Evolutionary conservation across 2,329 filamentous ascomycete species (phyloP).

Genomic region (Hymenoscyphus salicellus): DNA sequence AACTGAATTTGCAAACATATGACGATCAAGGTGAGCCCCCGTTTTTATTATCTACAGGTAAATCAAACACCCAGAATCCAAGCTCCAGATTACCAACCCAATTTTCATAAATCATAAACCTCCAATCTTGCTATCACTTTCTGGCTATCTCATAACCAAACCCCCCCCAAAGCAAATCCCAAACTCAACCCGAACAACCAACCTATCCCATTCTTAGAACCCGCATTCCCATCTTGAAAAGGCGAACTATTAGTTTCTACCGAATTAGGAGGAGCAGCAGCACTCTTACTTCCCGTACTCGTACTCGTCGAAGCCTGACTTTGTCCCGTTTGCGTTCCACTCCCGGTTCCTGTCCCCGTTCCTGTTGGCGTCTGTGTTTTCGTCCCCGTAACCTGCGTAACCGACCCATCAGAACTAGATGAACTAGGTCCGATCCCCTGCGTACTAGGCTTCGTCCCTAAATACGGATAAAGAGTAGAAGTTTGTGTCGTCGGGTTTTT

Average conservation of each 20-base stretch:
- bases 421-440: neutral
- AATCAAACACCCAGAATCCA: too few species aligned
- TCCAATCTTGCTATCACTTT: too few species aligned
- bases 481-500: neutral
- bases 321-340: neutral
- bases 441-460: neutral
- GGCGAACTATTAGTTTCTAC: neutral
- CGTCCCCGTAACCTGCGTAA: neutral
- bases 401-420: neutral
- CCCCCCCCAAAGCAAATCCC: too few species aligned
- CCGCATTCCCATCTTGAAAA: neutral
- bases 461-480: neutral
- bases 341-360: neutral
- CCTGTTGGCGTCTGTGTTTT: neutral
- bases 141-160: too few species aligned
- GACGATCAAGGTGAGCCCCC: too few species aligned
- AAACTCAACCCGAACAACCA: too few species aligned
- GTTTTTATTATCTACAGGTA: too few species aligned
- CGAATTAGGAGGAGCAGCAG: conserved; percentile 6
- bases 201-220: neutral
- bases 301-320: too few species aligned
- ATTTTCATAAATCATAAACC: too few species aligned
- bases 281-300: conserved; percentile 9
- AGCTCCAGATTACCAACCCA: too few species aligned
- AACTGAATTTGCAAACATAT: too few species aligned